Evolutionary conservation across 139 green algal genomes (phyloP), one percentile per base, ranked within the genome.

Genomic region (Tetraselmis striata): DNA sequence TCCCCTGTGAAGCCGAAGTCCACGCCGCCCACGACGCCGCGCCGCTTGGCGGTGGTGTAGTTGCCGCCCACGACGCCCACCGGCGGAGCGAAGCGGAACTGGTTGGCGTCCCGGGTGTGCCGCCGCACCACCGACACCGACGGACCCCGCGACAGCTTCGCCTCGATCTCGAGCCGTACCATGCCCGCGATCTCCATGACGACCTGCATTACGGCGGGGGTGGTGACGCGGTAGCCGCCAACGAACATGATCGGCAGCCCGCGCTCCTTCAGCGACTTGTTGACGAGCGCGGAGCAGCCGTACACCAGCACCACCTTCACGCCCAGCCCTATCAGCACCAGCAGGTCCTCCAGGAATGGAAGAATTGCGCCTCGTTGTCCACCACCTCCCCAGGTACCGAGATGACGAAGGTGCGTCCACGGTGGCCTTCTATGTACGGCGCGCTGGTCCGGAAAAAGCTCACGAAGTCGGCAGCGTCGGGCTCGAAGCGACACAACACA

Each of bases 351-450:
- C 28, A 79, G 76, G 28, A 79, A 67, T 5, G 45, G 45, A 67
- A 67, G 45, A 67, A 67, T 67, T 67, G 45, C 11, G 11, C 18
- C 18, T 67, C 45, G 45, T 67, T 67, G 18, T 67, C 45, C 11
- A 67, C 45, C 76, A 95, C 94, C 80, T 97, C 91, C 24, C 96
- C 96, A 23, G 96, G 96, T 0, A 98, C 86, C 26, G 97, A 89
- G 11, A 98, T 85, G 1, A 99, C 95, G 86, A 99, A 98, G 0
- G 91, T 96, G 28, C 89, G 88, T 1, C 85, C 91, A 0, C 94
- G 83, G 84, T 99, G 96, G 1, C 93, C 92, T 75, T 91, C 88
- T 22, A 99, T 97, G 84, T 99, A 99, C 23, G 96, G 92, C 0
- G 91, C 96, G 0, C 95, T 93, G 80, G 87, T 80, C 2, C 93